These are phyloP conservation scores for Pterocarpus macrocarpus DNA, from an alignment of 306 rosid species.

Conservation along the genomic window DNA sequence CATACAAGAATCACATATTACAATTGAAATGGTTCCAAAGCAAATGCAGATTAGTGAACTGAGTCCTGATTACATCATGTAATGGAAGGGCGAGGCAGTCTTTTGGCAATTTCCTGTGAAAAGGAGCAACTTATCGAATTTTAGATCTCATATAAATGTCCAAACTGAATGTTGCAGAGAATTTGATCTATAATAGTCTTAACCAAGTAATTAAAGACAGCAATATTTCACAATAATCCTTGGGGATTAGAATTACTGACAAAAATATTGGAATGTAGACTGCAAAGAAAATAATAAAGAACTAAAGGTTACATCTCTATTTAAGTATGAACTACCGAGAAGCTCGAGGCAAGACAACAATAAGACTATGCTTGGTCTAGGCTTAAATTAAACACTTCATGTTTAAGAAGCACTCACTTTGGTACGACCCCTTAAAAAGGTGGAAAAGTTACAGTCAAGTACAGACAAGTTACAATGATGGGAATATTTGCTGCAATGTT, in stretches of 20 bases:
- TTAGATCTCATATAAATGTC: slow-evolving; percentile 2
- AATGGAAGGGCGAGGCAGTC: slow-evolving; percentile 61
- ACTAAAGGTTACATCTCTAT: not conserved
- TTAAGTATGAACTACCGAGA: not conserved
- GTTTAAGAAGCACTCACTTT: too few relatives aligned
- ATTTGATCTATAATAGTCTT: not conserved
- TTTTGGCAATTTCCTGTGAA: slow-evolving; percentile 62
- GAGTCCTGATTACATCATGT: slow-evolving; percentile 37
- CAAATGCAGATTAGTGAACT: not conserved
- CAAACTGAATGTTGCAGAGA: not conserved
- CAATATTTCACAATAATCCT: too few relatives aligned
- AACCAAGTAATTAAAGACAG: not conserved
- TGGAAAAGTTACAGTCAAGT: too few relatives aligned
- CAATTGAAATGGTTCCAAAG: slow-evolving; percentile 41
- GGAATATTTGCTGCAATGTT: too few relatives aligned
- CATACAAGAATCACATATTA: slow-evolving; percentile 43
- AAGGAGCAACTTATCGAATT: slow-evolving; percentile 23
- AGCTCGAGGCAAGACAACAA: too few relatives aligned
- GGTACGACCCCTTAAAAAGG: too few relatives aligned
- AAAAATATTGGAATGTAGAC: not conserved
- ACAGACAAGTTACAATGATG: too few relatives aligned
- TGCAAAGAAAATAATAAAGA: not conserved
- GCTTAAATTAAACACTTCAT: too few relatives aligned
- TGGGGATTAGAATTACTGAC: not conserved
- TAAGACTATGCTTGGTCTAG: too few relatives aligned